Evolutionary conservation across 768 basidiomycete species (phyloP).

Genomic region (Russula foetens): DNA sequence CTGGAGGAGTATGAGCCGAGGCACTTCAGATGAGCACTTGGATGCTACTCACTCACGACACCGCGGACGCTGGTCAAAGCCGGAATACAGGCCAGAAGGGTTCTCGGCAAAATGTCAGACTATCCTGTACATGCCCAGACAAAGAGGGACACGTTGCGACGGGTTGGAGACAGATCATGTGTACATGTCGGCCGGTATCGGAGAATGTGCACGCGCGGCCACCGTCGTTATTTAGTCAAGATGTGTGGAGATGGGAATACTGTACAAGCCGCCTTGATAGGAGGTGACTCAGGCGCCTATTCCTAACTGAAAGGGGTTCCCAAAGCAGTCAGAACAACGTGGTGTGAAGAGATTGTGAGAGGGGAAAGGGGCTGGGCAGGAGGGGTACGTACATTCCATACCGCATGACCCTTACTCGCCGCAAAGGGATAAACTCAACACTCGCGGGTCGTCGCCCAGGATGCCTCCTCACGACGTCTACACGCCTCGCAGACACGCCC

Average conservation of each 20-base stretch:
- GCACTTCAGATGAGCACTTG: background rate
- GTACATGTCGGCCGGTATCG: constrained; percentile 9
- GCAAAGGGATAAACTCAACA: background rate
- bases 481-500: constrained; percentile 20
- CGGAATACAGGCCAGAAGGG: background rate
- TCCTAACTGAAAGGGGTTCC: constrained; percentile 5
- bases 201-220: background rate
- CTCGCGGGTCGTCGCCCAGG: constrained; percentile 17
- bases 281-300: constrained; percentile 12
- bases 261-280: constrained; percentile 14
- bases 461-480: constrained; percentile 16
- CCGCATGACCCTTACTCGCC: constrained; percentile 4
- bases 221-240: constrained; percentile 5
- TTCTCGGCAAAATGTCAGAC: background rate
- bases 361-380: background rate
- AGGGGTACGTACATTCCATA: constrained; percentile 12
- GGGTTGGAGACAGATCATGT: constrained; percentile 9
- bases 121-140: background rate
- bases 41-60: background rate
- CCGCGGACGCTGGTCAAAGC: background rate
- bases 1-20: background rate
- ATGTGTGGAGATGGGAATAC: background rate
- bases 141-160: background rate
- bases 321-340: constrained; percentile 11
- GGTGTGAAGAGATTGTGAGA: constrained; percentile 7